Conservation (phyloP, 352 stramenopile genomes). For the Phytophthora brassicae region DNA sequence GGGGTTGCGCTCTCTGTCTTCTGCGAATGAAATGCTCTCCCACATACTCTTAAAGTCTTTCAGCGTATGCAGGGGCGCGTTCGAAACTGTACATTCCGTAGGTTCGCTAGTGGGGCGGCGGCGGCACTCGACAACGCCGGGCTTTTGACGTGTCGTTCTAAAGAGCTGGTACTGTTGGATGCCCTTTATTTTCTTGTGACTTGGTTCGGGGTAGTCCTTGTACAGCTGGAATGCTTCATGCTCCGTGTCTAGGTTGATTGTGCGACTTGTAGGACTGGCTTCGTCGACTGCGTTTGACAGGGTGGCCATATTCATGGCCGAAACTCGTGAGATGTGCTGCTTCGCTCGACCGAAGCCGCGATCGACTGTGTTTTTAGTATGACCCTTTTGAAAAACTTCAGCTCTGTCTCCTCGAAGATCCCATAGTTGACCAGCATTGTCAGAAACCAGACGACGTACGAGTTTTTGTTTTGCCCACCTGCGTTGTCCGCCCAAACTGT, state of each 20-base stretch:
- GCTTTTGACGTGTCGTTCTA: too few species aligned
- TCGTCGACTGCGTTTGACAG: background rate
- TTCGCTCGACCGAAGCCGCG: background rate
- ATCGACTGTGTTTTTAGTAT: background rate
- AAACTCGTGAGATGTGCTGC: background rate
- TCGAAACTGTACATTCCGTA: too few species aligned
- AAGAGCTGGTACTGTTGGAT: too few species aligned
- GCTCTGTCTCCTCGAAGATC: background rate
- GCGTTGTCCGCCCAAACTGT: too few species aligned
- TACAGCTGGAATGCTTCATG: background rate
- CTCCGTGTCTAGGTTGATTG: background rate
- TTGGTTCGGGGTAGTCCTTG: background rate
- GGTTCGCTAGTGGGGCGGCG: too few species aligned
- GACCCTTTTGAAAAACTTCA: background rate
- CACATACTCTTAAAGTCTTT: too few species aligned
- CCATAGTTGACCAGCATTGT: background rate
- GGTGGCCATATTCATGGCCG: background rate
- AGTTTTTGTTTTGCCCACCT: background rate
- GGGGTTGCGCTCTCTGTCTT: too few species aligned
- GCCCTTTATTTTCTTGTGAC: background rate
- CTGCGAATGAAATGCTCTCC: too few species aligned
- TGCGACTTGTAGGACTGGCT: background rate
- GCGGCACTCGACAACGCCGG: too few species aligned
- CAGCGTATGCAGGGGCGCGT: too few species aligned
- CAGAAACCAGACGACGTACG: background rate